These are phyloP conservation scores for Eremomyces bilateralis DNA, from an alignment of 495 filamentous ascomycete genomes.

Conservation along the genomic window DNA sequence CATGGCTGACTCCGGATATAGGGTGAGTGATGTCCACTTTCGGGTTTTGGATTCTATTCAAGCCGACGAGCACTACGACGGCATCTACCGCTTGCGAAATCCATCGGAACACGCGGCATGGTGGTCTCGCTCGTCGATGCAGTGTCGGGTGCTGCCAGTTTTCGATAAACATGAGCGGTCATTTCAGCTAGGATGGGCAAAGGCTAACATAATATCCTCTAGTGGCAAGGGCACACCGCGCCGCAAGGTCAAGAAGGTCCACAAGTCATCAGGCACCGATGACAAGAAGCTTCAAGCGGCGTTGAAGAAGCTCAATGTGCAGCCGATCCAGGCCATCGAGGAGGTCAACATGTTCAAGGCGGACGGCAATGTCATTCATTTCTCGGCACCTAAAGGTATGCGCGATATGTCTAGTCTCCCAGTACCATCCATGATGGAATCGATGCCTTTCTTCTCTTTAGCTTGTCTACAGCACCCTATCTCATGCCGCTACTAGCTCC, in stretches of 20 bases:
- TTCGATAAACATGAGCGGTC: not conserved
- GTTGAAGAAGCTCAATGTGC: conserved; percentile 24
- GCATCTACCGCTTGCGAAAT: no score
- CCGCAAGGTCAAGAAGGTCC: conserved; percentile 94
- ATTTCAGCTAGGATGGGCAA: not conserved
- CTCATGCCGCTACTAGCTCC: no score
- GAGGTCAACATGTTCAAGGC: conserved; percentile 99
- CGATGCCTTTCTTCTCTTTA: no score
- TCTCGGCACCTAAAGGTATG: conserved; percentile 85
- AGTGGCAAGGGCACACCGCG: conserved; percentile 97
- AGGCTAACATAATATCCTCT: not conserved
- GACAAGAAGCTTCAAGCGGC: conserved; percentile 98
- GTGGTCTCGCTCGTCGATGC: not conserved
- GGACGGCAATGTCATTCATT: conserved; percentile 99
- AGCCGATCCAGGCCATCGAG: conserved; percentile 88
- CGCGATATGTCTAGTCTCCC: no score
- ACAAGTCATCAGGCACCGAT: conserved; percentile 72
- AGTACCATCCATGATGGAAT: not conserved
- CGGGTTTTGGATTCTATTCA: no score
- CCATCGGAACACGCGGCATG: not conserved
- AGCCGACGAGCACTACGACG: no score
- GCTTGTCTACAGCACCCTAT: no score
- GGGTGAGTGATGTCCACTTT: not conserved
- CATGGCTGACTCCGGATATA: conserved; percentile 4
- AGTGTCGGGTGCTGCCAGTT: not conserved